phyloP scores from a whole-genome alignment of 169 alveolate species.

The Toxoplasma gondii region DNA sequence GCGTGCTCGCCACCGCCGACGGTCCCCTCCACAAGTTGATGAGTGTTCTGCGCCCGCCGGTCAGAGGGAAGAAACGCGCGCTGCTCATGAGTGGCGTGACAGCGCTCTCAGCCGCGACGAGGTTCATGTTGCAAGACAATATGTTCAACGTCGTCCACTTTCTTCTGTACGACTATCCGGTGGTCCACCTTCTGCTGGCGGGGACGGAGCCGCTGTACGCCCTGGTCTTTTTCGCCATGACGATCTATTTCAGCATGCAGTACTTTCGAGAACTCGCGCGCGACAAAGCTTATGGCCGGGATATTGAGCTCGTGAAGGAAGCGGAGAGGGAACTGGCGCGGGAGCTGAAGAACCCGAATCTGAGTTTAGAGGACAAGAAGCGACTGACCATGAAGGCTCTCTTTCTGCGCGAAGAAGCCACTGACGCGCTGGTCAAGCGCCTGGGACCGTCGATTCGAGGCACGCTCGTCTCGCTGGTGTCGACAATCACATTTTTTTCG shows the following conservation, averaged over 20 bases:
- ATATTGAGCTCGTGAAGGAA: neutral
- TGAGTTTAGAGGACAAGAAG: neutral
- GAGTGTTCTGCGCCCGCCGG: neutral
- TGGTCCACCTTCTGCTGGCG: neutral
- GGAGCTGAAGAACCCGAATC: neutral
- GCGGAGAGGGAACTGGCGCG: neutral
- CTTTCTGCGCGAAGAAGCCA: neutral
- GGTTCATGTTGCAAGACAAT: neutral
- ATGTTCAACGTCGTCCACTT: constrained; percentile 2
- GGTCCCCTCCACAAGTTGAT: neutral
- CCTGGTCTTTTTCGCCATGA: neutral
- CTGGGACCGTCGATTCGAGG: neutral
- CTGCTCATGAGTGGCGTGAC: neutral
- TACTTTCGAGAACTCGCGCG: neutral
- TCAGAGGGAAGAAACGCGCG: neutral
- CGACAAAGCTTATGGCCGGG: neutral
- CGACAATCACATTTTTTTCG: neutral
- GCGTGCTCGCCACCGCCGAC: too few relatives aligned
- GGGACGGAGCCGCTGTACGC: constrained; percentile 14
- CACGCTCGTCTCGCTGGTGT: neutral
- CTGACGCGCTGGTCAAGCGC: neutral
- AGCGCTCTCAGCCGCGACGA: neutral
- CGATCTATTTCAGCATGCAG: neutral
- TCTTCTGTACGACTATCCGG: neutral
- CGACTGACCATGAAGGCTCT: neutral